phyloP scores from a whole-genome alignment of 331 rosid species.

The Malus hybrid region DNA sequence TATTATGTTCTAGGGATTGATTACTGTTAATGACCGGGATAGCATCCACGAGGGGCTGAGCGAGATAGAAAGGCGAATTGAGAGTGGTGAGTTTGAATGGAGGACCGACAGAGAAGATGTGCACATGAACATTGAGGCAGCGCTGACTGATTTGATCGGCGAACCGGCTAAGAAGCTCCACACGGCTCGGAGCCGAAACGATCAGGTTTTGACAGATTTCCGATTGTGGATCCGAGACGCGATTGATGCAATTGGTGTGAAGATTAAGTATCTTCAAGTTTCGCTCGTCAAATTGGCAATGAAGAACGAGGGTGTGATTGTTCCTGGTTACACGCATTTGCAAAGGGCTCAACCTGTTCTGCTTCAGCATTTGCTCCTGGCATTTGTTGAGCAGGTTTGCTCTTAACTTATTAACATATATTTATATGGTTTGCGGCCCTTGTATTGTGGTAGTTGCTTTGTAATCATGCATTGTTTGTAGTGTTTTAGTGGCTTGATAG shows the following conservation, averaged over 20 bases:
- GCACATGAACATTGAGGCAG: constrained; percentile 96
- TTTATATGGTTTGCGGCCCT: not conserved
- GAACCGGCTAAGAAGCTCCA: constrained; percentile 97
- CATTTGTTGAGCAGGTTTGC: constrained; percentile 90
- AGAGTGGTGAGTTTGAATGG: constrained; percentile 76
- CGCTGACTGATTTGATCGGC: constrained; percentile 82
- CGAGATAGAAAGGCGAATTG: constrained; percentile 60
- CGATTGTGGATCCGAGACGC: constrained; percentile 92
- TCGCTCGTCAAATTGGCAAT: constrained; percentile 59
- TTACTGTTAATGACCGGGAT: constrained; percentile 53
- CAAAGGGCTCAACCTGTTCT: constrained; percentile 92
- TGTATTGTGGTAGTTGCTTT: not conserved
- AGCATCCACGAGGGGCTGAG: constrained; percentile 60
- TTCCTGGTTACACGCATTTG: constrained; percentile 91
- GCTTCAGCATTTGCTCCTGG: constrained; percentile 73
- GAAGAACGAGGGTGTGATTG: constrained; percentile 59
- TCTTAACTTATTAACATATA: not conserved
- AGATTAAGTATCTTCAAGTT: constrained; percentile 57
- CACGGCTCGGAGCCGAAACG: constrained; percentile 88
- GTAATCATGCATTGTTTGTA: not conserved
- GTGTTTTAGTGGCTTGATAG: not conserved
- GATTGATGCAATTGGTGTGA: constrained; percentile 45
- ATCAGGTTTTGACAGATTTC: constrained; percentile 72
- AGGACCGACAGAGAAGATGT: constrained; percentile 93
- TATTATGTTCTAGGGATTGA: constrained; percentile 48